These are phyloP conservation scores for Choiromyces venosus DNA, from an alignment of 495 filamentous ascomycete genomes.

Conservation along the genomic window DNA sequence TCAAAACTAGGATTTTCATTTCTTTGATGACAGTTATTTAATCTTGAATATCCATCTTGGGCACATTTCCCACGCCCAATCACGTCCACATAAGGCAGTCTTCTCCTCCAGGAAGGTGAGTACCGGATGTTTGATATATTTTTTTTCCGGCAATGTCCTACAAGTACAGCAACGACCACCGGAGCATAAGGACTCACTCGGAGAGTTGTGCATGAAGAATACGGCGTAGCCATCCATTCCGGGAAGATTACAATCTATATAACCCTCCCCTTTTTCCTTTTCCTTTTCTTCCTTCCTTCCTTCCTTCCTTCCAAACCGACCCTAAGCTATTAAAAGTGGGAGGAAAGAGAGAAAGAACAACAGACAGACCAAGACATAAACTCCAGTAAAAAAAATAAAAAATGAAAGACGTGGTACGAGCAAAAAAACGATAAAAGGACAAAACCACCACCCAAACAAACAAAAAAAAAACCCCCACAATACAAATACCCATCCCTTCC, in stretches of 20 bases:
- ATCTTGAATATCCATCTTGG: no score
- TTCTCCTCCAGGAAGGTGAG: no score
- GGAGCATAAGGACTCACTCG: not conserved
- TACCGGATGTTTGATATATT: no score
- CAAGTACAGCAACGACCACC: not conserved
- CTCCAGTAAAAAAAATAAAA: no score
- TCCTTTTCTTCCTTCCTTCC: not conserved
- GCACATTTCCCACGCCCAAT: no score
- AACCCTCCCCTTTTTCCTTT: not conserved
- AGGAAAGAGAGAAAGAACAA: not conserved
- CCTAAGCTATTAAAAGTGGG: not conserved
- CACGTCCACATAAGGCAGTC: no score
- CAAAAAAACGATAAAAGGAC: not conserved
- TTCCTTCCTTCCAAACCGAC: not conserved
- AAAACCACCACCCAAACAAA: not conserved
- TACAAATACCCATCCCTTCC: not conserved
- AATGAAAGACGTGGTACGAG: not conserved
- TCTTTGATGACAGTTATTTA: no score
- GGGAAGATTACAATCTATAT: not conserved
- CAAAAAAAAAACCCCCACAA: not conserved
- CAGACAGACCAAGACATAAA: not conserved
- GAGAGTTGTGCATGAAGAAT: not conserved
- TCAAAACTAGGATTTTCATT: no score
- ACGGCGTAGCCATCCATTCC: not conserved
- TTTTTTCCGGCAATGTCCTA: not conserved